Base-by-base conservation (phyloP, 768 basidiomycete genomes). In the Auriscalpium microsporum region DNA sequence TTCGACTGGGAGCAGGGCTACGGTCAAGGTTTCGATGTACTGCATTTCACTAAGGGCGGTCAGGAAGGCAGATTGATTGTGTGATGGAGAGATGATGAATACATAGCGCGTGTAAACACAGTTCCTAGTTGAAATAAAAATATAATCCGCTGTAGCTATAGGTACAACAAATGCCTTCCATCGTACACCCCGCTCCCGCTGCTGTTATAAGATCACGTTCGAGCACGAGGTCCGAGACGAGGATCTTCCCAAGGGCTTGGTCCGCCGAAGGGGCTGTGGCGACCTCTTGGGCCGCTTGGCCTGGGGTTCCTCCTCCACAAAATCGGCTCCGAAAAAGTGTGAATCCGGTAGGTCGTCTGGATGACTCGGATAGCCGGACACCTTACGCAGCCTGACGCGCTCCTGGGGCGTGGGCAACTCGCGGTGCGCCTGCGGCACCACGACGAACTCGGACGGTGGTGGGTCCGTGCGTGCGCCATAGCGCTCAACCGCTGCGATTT, bases 1-100 rank as follows among this genome's bases (percentile, higher is more conserved):
- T 90, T 90, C 63, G 76, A 88, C 63, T 89, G 88, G 88, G 77
- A 84, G 4, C 69, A 53, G 23, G 69, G 59, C 14, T 90, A 90
- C 64, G 87, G 87, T 10, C 63, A 69, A 45, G 88, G 87, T 2
- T 89, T 73, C 55, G 84, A 90, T 65, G 83, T 90, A 4, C 62
- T 88, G 56, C 80, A 89, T 52, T 68, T 70, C 17, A 50, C 10
- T 6, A 3, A 28, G 28, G 2, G 5, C 28, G 28, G 7, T 28
- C 28, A 28, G 28, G 28, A 28, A 28, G n/a, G n/a, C n/a, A 28
- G 28, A 28, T 28, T 28, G 28, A 28, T 4, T 42, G 14, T 3
- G 40, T 42, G 40, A 42, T 13, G 4, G 40, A 42, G 3, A 1
- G 1, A 28, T 28, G 1, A 28, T 28, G 28, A 4, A 28, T 28